phyloP scores from a whole-genome alignment of 805 yeast species.

The Pichia phayaonensis region DNA sequence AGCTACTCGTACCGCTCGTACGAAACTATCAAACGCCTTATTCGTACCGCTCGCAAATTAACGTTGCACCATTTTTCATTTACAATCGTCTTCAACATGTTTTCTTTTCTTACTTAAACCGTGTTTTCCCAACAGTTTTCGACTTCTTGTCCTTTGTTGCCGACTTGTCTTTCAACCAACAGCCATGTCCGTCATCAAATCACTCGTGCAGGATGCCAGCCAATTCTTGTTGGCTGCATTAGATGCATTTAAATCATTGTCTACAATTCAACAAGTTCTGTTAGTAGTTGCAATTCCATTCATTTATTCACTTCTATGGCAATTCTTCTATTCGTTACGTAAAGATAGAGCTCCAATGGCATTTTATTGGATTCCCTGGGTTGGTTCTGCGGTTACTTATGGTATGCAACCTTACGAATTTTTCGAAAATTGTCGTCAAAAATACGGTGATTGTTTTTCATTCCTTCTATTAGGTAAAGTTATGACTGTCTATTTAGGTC shows the following conservation, averaged over 20 bases:
- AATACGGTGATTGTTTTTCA: slow-evolving; percentile 90
- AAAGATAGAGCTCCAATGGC: slow-evolving; percentile 85
- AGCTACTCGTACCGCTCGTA: not conserved
- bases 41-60: not conserved
- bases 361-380: slow-evolving; percentile 90
- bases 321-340: slow-evolving; percentile 60
- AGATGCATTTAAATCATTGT: slow-evolving; percentile 15
- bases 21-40: not conserved
- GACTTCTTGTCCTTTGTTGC: not conserved
- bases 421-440: slow-evolving; percentile 66
- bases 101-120: not conserved
- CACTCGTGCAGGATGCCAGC: slow-evolving; percentile 16
- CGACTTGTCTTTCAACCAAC: not conserved
- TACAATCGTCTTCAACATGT: not conserved
- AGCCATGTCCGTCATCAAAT: slow-evolving; percentile 23
- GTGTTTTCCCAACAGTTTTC: not conserved
- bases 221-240: slow-evolving; percentile 1
- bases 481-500: slow-evolving; percentile 95
- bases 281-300: slow-evolving; percentile 46
- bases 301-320: slow-evolving; percentile 58
- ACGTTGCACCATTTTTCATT: not conserved
- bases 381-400: slow-evolving; percentile 82
- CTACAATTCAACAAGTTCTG: slow-evolving; percentile 23
- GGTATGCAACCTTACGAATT: slow-evolving; percentile 94
- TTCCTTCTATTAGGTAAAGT: slow-evolving; percentile 82